Percentiles rank a stretch among this genome's conserved stretches.
phyloP scores from a whole-genome alignment of 352 stramenopile genomes.

The Phytopythium helicoides region DNA sequence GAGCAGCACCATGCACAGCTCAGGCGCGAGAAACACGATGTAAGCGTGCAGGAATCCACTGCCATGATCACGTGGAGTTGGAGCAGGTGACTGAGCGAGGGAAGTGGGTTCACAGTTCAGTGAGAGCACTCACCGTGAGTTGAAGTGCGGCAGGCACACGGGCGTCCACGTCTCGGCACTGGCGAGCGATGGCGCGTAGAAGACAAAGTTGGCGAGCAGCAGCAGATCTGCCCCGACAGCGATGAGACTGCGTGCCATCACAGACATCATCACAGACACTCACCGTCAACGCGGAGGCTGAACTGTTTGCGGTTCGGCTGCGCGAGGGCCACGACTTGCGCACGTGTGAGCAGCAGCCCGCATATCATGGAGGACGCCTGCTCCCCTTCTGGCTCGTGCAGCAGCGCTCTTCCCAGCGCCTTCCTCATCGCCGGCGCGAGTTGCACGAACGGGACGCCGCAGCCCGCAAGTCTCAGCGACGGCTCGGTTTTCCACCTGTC shows the following conservation, averaged over 20 bases:
- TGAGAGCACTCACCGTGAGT: slow-evolving; percentile 34
- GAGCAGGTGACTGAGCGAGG: background rate
- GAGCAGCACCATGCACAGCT: slow-evolving; percentile 61
- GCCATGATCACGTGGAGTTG: background rate
- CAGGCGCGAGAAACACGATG: slow-evolving; percentile 53
- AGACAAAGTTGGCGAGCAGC: slow-evolving; percentile 72
- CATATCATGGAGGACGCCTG: slow-evolving; percentile 53
- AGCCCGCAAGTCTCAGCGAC: slow-evolving; percentile 36
- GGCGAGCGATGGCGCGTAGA: slow-evolving; percentile 54
- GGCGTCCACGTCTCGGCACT: slow-evolving; percentile 74
- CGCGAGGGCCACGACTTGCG: slow-evolving; percentile 50
- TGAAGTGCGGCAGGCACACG: slow-evolving; percentile 65
- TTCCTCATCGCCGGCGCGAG: slow-evolving; percentile 36
- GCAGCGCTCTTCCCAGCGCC: slow-evolving; percentile 44
- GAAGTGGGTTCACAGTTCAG: background rate
- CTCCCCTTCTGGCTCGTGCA: slow-evolving; percentile 23
- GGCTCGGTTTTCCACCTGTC: slow-evolving; percentile 38
- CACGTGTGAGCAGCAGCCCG: slow-evolving; percentile 42
- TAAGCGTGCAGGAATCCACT: slow-evolving; percentile 78
- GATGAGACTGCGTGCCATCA: no score
- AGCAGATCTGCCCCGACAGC: slow-evolving; percentile 47
- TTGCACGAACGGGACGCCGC: slow-evolving; percentile 49
- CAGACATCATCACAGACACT: no score
- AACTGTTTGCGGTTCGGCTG: slow-evolving; percentile 69
- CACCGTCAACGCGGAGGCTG: slow-evolving; percentile 59